Evolutionary conservation across 108 stramenopile species (phyloP).

Genomic region (Conticribra weissflogii): DNA sequence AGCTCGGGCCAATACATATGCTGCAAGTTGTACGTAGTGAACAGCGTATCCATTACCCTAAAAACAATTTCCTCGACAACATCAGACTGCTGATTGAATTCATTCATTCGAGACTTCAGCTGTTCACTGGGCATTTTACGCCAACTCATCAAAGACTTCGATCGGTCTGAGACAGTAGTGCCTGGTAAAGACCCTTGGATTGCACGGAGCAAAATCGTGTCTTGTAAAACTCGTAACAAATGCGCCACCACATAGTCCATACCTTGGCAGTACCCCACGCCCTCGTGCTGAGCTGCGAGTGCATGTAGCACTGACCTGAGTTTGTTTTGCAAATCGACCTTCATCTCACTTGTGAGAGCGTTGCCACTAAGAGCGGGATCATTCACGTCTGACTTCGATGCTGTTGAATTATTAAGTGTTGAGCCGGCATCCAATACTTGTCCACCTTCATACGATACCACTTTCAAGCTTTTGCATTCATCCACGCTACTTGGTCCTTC

Average conservation of each 20-base stretch:
- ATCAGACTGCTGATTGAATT: slow-evolving; percentile 43
- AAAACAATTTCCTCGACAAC: slow-evolving; percentile 84
- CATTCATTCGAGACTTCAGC: slow-evolving; percentile 43
- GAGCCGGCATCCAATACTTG: slow-evolving; percentile 16
- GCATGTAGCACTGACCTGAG: slow-evolving; percentile 79
- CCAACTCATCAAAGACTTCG: slow-evolving; percentile 13
- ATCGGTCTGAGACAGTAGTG: slow-evolving; percentile 17
- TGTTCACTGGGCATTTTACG: slow-evolving; percentile 40
- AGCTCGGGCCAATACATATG: slow-evolving; percentile 92
- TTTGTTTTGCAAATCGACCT: slow-evolving; percentile 77
- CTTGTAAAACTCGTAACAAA: slow-evolving; percentile 83
- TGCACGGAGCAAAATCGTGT: slow-evolving; percentile 75
- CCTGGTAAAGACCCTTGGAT: slow-evolving; percentile 57
- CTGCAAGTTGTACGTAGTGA: slow-evolving; percentile 78
- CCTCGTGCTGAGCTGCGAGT: slow-evolving; percentile 76
- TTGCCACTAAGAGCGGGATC: slow-evolving; percentile 79
- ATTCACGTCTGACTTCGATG: slow-evolving; percentile 39
- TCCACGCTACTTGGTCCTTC: slow-evolving; percentile 32
- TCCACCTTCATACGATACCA: slow-evolving; percentile 23
- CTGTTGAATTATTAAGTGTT: slow-evolving; percentile 20
- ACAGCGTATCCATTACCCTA: slow-evolving; percentile 80
- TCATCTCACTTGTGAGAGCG: slow-evolving; percentile 77
- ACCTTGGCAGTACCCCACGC: slow-evolving; percentile 90
- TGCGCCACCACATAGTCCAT: slow-evolving; percentile 93
- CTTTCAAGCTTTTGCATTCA: slow-evolving; percentile 2